A percentile compares a stretch with the other conserved stretches of the same genome.
phyloP scores from a whole-genome alignment of 225 moss, liverwort and hornwort species.

The Marchantia paleacea region DNA sequence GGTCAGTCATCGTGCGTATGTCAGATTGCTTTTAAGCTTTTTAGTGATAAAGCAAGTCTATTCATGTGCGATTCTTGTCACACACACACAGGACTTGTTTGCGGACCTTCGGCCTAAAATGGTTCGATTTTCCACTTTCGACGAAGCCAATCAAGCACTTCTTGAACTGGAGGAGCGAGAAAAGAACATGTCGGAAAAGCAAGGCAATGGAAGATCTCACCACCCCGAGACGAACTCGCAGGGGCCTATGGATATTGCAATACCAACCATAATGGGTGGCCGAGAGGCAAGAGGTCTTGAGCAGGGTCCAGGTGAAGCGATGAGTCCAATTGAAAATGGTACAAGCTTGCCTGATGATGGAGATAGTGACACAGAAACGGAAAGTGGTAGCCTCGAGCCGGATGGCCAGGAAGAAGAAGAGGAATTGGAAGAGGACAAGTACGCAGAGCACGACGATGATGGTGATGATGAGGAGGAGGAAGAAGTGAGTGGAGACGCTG shows the following conservation, averaged over 20 bases:
- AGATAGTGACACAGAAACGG: slow-evolving; percentile 91
- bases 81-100: slow-evolving; percentile 65
- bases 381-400: slow-evolving; percentile 94
- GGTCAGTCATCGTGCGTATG: no score
- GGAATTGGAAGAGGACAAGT: slow-evolving; percentile 93
- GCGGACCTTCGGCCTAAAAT: slow-evolving; percentile 94
- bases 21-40: no score
- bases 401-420: slow-evolving; percentile 98
- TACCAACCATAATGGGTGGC: slow-evolving; percentile 47
- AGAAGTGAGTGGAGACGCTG: slow-evolving; percentile 76
- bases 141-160: slow-evolving; percentile 91
- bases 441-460: slow-evolving; percentile 86
- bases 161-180: slow-evolving; percentile 84
- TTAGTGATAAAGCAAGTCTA: no score
- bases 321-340: slow-evolving; percentile 55
- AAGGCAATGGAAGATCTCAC: slow-evolving; percentile 50
- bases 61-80: background rate
- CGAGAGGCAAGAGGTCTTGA: slow-evolving; percentile 55
- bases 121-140: slow-evolving; percentile 81
- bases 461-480: slow-evolving; percentile 95
- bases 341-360: slow-evolving; percentile 63
- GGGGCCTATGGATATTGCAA: slow-evolving; percentile 39
- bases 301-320: slow-evolving; percentile 48
- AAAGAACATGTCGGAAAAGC: slow-evolving; percentile 65
- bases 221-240: slow-evolving; percentile 29